Conservation (phyloP, 2,329 filamentous ascomycete species). For the Colletotrichum eremochloae region DNA sequence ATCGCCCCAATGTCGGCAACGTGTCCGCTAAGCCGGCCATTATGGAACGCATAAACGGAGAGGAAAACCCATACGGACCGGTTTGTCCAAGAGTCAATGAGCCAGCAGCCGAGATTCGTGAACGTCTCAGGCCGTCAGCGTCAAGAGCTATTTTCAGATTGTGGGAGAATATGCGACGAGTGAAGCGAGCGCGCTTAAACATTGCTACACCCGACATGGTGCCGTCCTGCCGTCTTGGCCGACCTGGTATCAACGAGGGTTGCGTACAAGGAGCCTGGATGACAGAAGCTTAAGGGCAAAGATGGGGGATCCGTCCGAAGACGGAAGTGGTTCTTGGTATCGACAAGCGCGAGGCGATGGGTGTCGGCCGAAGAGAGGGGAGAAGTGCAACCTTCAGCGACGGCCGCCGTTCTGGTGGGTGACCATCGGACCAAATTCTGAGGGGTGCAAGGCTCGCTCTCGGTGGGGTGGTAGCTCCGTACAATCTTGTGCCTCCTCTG, state of each 20-base stretch:
- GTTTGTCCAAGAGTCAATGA: slow-evolving; percentile 32
- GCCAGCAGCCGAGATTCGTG: slow-evolving; percentile 23
- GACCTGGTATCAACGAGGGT: not conserved
- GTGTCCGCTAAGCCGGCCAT: not conserved
- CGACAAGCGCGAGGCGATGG: not conserved
- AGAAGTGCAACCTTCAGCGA: slow-evolving; percentile 17
- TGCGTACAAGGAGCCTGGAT: slow-evolving; percentile 23
- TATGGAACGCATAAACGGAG: slow-evolving; percentile 32
- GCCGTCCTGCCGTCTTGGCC: slow-evolving; percentile 27
- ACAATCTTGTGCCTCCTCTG: slow-evolving; percentile 6
- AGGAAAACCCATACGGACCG: slow-evolving; percentile 11
- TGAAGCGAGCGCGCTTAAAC: not conserved
- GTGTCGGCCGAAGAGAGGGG: slow-evolving; percentile 5
- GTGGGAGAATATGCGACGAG: slow-evolving; percentile 26
- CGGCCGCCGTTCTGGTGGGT: slow-evolving; percentile 3
- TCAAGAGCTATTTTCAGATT: slow-evolving; percentile 35
- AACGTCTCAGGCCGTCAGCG: slow-evolving; percentile 37
- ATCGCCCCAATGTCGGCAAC: not conserved
- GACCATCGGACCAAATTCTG: not conserved
- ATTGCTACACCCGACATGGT: not conserved
- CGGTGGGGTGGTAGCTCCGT: not conserved
- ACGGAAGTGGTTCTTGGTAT: slow-evolving; percentile 10
- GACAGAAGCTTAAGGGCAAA: slow-evolving; percentile 32
- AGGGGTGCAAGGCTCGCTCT: slow-evolving; percentile 15
- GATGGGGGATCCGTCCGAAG: slow-evolving; percentile 30